Evolutionary conservation across 2,329 filamentous ascomycete species (phyloP), one percentile per base, ranked within the genome.

Genomic region (Fusarium nygamai): DNA sequence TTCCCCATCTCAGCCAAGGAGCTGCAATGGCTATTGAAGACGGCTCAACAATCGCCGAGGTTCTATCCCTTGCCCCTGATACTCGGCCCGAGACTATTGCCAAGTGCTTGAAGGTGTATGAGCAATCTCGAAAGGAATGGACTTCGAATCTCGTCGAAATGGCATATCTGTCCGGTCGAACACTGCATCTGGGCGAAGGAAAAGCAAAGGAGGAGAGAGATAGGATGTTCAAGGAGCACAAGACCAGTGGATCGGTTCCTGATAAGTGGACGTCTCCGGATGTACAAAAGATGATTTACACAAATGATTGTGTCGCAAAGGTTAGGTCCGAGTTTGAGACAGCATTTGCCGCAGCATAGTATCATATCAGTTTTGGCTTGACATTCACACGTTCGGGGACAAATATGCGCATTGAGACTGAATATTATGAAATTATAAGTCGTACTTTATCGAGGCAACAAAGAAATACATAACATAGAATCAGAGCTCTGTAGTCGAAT

Each of bases 191-290:
- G 4, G 87, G 88, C 43, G 88, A 90, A 76, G 89, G 89, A 54
- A 85, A 85, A 73, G 88, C 88, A 34, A 88, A 88, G 77, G 87
- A 90, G 79, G 88, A 90, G 82, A 84, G 89, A 41, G 89, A 91
- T 75, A 85, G 83, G 63, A 84, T 85, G 82, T 89, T 91, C 79
- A 86, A 85, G 47, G 83, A 87, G 61, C 84, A 88, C 69, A 85
- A 84, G 74, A 84, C 76, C 79, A 87, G 86, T 78, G 85, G 82
- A 70, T 86, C 83, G 64, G 88, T 88, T 68, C 90, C 90, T 6
- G 91, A 93, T 82, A 92, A 92, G 83, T 93, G 91, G 91, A 90
- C 90, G 7, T 92, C 91, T 80, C 90, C 90, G 16, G 91, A 92
- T 76, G 89, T 92, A 47, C 91, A 93, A 81, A 86, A 88, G 80